Evolutionary conservation across 495 filamentous ascomycete species (phyloP).

Genomic region (Aspergillus heteromorphus): DNA sequence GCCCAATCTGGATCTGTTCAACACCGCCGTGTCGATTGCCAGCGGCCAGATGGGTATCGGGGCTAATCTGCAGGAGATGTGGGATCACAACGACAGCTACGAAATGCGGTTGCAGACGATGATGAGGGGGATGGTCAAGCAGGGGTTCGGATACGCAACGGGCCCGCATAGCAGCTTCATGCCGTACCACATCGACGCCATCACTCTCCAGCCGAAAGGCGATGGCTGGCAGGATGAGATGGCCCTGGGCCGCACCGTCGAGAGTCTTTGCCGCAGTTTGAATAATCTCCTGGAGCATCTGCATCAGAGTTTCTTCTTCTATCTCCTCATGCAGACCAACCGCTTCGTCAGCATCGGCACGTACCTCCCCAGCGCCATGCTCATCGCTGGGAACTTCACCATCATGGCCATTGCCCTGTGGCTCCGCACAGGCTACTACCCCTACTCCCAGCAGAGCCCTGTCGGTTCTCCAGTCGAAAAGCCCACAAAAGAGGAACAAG

Average conservation of each 20-base stretch:
- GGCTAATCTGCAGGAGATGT: conserved; percentile 78
- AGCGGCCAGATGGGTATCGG: conserved; percentile 89
- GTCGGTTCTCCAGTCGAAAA: conserved; percentile 21
- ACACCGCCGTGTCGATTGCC: conserved; percentile 84
- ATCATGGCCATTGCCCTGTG: conserved; percentile 92
- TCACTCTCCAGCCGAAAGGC: conserved; percentile 85
- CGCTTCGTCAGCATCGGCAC: conserved; percentile 98
- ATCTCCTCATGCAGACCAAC: conserved; percentile 82
- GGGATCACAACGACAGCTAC: conserved; percentile 77
- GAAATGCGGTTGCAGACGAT: conserved; percentile 79
- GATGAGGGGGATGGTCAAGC: conserved; percentile 87
- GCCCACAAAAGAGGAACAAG: conserved; percentile 16
- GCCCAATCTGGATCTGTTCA: conserved; percentile 92
- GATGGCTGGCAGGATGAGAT: conserved; percentile 97
- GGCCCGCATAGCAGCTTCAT: conserved; percentile 94
- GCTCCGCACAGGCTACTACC: conserved; percentile 70
- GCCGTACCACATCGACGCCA: conserved; percentile 94
- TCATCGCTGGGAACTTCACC: conserved; percentile 88
- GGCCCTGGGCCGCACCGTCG: conserved; percentile 81
- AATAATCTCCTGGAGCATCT: conserved; percentile 96
- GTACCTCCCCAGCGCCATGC: conserved; percentile 93
- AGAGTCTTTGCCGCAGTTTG: conserved; percentile 82
- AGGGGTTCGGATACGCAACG: conserved; percentile 82
- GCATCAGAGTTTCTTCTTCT: conserved; percentile 99
- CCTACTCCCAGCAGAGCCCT: conserved; percentile 12